Conservation (phyloP, 192 early-diverging fungal genomes). For the Radiomyces spectabilis region DNA sequence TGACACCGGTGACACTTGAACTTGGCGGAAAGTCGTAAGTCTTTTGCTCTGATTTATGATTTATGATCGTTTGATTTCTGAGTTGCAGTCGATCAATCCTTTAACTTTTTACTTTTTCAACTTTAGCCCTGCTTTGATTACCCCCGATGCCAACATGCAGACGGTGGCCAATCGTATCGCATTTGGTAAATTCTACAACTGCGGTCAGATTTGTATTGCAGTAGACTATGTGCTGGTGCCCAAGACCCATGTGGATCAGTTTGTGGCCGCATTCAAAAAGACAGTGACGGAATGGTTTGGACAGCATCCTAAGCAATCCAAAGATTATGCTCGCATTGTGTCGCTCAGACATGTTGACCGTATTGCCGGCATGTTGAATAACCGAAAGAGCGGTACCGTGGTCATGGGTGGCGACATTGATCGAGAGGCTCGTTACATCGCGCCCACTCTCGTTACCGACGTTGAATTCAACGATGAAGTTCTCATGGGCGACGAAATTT, state of each 20-base stretch:
- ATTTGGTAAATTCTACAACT: constrained; percentile 76
- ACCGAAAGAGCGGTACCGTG: constrained; percentile 20
- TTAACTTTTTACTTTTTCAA: neutral
- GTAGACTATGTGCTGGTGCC: constrained; percentile 80
- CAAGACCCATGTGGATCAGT: constrained; percentile 42
- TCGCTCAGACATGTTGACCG: constrained; percentile 65
- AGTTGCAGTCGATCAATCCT: neutral
- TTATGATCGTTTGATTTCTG: neutral
- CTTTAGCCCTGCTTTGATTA: constrained; percentile 49
- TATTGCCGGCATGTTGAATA: constrained; percentile 46
- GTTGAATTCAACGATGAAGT: constrained; percentile 18
- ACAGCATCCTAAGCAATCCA: constrained; percentile 37
- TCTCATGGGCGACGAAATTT: constrained; percentile 59
- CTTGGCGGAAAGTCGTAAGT: constrained; percentile 79
- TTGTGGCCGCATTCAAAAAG: constrained; percentile 50
- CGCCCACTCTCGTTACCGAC: constrained; percentile 50
- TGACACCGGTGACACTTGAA: constrained; percentile 79
- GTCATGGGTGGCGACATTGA: constrained; percentile 44
- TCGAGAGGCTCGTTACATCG: constrained; percentile 37
- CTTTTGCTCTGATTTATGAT: neutral
- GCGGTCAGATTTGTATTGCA: constrained; percentile 82
- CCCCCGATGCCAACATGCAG: constrained; percentile 49
- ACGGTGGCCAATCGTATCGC: constrained; percentile 60
- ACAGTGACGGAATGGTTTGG: constrained; percentile 41
- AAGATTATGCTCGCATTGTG: constrained; percentile 66